Conservation (phyloP, 2,329 filamentous ascomycete species). For the Septoria petroselini region DNA sequence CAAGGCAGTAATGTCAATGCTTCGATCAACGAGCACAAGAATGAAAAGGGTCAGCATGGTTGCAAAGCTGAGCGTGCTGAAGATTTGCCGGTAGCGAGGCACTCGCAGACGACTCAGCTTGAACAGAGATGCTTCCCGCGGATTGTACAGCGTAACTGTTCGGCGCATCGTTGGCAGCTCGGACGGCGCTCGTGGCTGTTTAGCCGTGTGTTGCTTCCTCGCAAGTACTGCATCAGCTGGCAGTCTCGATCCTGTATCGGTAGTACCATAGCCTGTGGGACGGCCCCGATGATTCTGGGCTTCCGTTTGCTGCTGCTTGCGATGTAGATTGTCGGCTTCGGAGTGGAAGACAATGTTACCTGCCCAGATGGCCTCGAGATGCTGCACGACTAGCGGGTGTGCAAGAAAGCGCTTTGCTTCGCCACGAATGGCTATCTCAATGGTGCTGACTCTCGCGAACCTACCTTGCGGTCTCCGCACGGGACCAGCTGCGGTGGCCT, state of each 20-base stretch:
- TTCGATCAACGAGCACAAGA: slow-evolving; percentile 72
- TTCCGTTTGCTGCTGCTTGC: slow-evolving; percentile 47
- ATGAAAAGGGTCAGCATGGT: slow-evolving; percentile 82
- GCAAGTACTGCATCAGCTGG: slow-evolving; percentile 35
- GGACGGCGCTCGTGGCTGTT: slow-evolving; percentile 27
- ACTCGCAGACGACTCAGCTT: slow-evolving; percentile 89
- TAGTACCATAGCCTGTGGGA: slow-evolving; percentile 42
- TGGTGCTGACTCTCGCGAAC: slow-evolving; percentile 76
- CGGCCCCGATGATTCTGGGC: slow-evolving; percentile 24
- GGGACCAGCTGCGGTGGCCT: slow-evolving; percentile 46
- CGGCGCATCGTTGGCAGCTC: slow-evolving; percentile 53
- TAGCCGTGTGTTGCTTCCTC: slow-evolving; percentile 30
- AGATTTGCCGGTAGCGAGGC: slow-evolving; percentile 83
- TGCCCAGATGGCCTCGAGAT: slow-evolving; percentile 96
- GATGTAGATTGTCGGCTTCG: slow-evolving; percentile 78
- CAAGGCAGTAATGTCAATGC: slow-evolving; percentile 73
- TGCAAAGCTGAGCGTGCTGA: slow-evolving; percentile 83
- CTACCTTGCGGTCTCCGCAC: slow-evolving; percentile 51
- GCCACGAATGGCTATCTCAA: slow-evolving; percentile 89
- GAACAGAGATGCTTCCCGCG: slow-evolving; percentile 82
- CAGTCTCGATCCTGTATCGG: slow-evolving; percentile 25
- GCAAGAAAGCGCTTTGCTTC: slow-evolving; percentile 90
- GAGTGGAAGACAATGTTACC: slow-evolving; percentile 94
- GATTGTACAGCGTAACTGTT: slow-evolving; percentile 84
- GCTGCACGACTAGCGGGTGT: slow-evolving; percentile 86